These are phyloP conservation scores for Mycena citricolor DNA, from an alignment of 1,284 basidiomycete species.

Conservation along the genomic window DNA sequence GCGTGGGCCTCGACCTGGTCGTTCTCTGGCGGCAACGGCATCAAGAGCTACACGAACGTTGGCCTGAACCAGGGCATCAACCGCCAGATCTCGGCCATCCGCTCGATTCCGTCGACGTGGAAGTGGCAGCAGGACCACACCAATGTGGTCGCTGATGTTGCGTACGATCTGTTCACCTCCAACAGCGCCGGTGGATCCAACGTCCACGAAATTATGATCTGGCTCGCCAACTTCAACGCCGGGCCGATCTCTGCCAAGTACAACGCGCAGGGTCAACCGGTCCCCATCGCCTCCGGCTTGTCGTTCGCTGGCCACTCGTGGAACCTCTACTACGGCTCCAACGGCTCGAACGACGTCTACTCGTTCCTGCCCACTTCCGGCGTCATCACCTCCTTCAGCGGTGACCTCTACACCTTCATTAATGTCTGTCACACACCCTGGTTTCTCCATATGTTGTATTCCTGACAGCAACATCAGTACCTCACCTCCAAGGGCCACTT, in stretches of 20 bases:
- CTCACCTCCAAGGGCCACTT: too few species aligned
- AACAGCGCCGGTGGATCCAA: slow-evolving; percentile 47
- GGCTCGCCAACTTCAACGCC: slow-evolving; percentile 60
- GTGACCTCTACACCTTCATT: slow-evolving; percentile 42
- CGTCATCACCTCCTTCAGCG: slow-evolving; percentile 49
- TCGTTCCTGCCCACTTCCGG: slow-evolving; percentile 58
- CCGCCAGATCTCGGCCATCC: slow-evolving; percentile 52
- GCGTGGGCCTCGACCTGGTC: slow-evolving; percentile 27
- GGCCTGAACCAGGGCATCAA: slow-evolving; percentile 53
- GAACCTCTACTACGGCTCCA: slow-evolving; percentile 56
- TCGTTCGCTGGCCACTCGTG: slow-evolving; percentile 52
- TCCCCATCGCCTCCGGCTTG: slow-evolving; percentile 44
- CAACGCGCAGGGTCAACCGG: slow-evolving; percentile 45
- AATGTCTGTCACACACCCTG: background rate
- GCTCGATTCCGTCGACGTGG: slow-evolving; percentile 48
- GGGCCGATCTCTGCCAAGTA: slow-evolving; percentile 55
- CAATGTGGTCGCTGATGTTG: slow-evolving; percentile 49
- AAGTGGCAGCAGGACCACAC: slow-evolving; percentile 37
- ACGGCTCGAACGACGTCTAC: slow-evolving; percentile 60
- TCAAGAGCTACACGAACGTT: slow-evolving; percentile 66
- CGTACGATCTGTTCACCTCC: slow-evolving; percentile 66
- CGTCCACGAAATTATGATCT: slow-evolving; percentile 66
- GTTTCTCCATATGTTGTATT: too few species aligned
- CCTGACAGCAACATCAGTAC: too few species aligned
- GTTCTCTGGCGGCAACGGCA: slow-evolving; percentile 41